These are phyloP conservation scores for Pichia sp. DNA, from an alignment of 1,139 yeast species.

Conservation along the genomic window DNA sequence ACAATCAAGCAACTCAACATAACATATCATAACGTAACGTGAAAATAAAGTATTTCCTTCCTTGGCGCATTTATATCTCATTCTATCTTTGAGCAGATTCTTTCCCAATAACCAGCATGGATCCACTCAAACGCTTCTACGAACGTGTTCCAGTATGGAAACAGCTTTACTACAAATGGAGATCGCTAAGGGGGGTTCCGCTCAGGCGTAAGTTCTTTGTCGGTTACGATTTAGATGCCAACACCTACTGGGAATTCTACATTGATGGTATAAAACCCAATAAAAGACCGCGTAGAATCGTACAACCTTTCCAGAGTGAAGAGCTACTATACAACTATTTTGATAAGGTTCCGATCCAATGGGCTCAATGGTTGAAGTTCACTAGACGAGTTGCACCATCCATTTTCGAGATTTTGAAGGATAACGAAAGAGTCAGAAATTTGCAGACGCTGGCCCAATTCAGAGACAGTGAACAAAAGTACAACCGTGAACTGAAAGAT, in stretches of 20 bases:
- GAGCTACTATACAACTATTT: conserved; percentile 43
- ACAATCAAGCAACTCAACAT: too few relatives aligned
- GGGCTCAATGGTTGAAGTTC: conserved; percentile 75
- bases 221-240: conserved; percentile 72
- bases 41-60: too few relatives aligned
- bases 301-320: conserved; percentile 37
- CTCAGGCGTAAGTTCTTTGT: conserved; percentile 44
- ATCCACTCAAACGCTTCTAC: too few relatives aligned
- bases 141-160: conserved; percentile 23
- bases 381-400: conserved; percentile 56
- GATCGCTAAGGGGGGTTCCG: conserved; percentile 55
- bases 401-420: conserved; percentile 50
- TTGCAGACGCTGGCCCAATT: conserved; percentile 53
- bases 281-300: conserved; percentile 39
- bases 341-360: conserved; percentile 53
- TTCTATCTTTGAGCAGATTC: too few relatives aligned
- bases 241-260: conserved; percentile 78
- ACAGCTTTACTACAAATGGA: conserved; percentile 49
- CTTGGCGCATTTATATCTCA: too few relatives aligned
- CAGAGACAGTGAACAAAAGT: conserved; percentile 42
- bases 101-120: too few relatives aligned
- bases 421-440: conserved; percentile 46
- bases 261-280: conserved; percentile 29
- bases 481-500: conserved; percentile 12
- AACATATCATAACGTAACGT: too few relatives aligned